phyloP scores from a whole-genome alignment of 1,284 basidiomycete species.

The Ustanciosporium gigantosporum region DNA sequence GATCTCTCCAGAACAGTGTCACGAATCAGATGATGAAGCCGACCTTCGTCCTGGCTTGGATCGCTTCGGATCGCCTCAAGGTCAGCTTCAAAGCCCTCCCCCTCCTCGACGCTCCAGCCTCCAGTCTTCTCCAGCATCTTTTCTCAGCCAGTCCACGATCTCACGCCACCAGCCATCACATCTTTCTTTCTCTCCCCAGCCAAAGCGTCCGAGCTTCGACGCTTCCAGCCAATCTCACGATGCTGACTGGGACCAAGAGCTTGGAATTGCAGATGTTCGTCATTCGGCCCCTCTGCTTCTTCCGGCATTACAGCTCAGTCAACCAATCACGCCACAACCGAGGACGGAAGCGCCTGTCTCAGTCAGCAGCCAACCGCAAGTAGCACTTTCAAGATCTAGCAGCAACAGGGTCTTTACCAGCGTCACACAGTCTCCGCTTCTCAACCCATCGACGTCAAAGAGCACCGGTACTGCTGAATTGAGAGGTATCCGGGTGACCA shows the following conservation, averaged over 20 bases:
- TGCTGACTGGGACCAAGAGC: constrained; percentile 29
- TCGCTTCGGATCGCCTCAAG: too few species aligned
- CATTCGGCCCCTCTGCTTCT: not conserved
- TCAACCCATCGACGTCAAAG: not conserved
- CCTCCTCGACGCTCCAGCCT: too few species aligned
- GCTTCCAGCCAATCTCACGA: constrained; percentile 6
- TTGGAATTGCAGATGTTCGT: constrained; percentile 9
- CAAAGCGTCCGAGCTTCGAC: not conserved
- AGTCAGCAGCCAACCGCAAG: too few species aligned
- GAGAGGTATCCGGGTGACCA: constrained; percentile 28
- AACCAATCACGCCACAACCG: too few species aligned
- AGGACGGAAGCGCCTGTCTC: not conserved
- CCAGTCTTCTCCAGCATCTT: too few species aligned
- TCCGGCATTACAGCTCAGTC: not conserved
- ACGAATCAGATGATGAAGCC: constrained; percentile 10
- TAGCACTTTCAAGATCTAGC: not conserved
- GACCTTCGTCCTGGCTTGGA: too few species aligned
- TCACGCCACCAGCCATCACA: constrained; percentile 3
- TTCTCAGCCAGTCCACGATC: too few species aligned
- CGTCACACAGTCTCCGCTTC: not conserved
- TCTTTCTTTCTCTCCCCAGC: not conserved
- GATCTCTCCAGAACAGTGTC: constrained; percentile 12
- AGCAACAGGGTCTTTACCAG: not conserved
- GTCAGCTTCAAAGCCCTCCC: too few species aligned
- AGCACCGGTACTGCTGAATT: constrained; percentile 7